These are phyloP conservation scores for Aeminium ludgeri DNA, from an alignment of 495 filamentous ascomycete species.

Conservation along the genomic window DNA sequence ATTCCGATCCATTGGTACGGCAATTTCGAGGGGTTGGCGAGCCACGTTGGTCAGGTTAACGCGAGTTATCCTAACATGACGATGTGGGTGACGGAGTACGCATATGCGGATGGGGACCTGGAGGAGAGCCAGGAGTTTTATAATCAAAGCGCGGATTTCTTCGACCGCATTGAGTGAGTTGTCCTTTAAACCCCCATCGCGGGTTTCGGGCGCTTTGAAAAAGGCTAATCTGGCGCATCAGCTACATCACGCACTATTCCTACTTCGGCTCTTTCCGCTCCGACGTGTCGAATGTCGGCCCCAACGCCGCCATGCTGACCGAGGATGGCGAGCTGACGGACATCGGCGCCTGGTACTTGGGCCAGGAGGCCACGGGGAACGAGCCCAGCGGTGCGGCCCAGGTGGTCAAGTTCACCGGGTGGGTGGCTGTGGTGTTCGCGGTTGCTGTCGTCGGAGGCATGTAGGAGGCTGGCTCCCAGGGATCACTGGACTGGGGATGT, in stretches of 20 bases:
- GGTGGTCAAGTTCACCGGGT: too few relatives aligned
- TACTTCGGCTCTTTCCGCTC: slow-evolving; percentile 60
- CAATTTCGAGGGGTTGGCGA: slow-evolving; percentile 54
- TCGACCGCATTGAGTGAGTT: slow-evolving; percentile 32
- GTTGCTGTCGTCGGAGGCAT: too few relatives aligned
- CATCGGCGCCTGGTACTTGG: slow-evolving; percentile 61
- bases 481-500: too few relatives aligned
- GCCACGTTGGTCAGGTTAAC: slow-evolving; percentile 46
- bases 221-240: too few relatives aligned
- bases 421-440: too few relatives aligned
- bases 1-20: slow-evolving; percentile 66
- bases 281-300: slow-evolving; percentile 47
- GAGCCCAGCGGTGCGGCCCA: slow-evolving; percentile 14
- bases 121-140: slow-evolving; percentile 43
- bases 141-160: slow-evolving; percentile 43
- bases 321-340: slow-evolving; percentile 45
- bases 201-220: too few relatives aligned
- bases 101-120: slow-evolving; percentile 31
- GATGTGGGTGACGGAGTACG: slow-evolving; percentile 64
- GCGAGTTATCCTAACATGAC: slow-evolving; percentile 40
- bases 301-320: slow-evolving; percentile 49
- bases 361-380: slow-evolving; percentile 33
- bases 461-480: too few relatives aligned
- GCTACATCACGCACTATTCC: slow-evolving; percentile 43
- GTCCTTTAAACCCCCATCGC: too few relatives aligned